These are phyloP conservation scores for Hypoxylon sp. DNA, from an alignment of 2,329 filamentous ascomycete species.

Conservation along the genomic window DNA sequence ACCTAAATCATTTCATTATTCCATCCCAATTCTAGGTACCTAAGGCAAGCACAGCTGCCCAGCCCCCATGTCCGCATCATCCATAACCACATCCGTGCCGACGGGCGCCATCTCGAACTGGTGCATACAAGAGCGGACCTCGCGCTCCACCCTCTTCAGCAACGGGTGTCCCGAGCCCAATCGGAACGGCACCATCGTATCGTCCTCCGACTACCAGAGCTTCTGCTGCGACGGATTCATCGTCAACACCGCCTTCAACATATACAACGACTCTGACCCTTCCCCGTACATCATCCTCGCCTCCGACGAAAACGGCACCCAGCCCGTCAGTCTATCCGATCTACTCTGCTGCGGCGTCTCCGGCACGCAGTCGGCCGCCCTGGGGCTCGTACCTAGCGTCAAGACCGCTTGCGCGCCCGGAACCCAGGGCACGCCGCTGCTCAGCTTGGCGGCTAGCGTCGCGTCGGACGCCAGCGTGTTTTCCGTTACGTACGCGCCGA, in stretches of 20 bases:
- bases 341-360: conserved; percentile 28
- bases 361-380: conserved; percentile 19
- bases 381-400: not conserved
- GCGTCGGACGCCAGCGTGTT: conserved; percentile 9
- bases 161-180: not conserved
- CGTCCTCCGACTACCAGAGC: conserved; percentile 11
- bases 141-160: conserved; percentile 16
- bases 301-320: not conserved
- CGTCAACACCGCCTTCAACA: conserved; percentile 25
- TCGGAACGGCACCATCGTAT: not conserved
- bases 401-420: conserved; percentile 27
- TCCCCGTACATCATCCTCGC: not conserved
- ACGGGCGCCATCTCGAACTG: conserved; percentile 26
- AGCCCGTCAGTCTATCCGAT: conserved; percentile 15
- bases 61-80: conserved; percentile 12
- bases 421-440: conserved; percentile 19
- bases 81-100: conserved; percentile 28
- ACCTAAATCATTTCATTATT: too few relatives aligned
- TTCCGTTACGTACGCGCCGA: conserved; percentile 20
- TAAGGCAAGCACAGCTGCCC: not conserved
- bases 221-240: conserved; percentile 37
- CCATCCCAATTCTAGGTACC: not conserved
- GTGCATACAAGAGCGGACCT: conserved; percentile 10
- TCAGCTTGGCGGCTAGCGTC: conserved; percentile 28
- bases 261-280: conserved; percentile 10